A percentile compares a stretch with the other conserved stretches of the same genome.
Conservation (phyloP, 2,329 filamentous ascomycete species). For the Lachnellula hyalina region DNA sequence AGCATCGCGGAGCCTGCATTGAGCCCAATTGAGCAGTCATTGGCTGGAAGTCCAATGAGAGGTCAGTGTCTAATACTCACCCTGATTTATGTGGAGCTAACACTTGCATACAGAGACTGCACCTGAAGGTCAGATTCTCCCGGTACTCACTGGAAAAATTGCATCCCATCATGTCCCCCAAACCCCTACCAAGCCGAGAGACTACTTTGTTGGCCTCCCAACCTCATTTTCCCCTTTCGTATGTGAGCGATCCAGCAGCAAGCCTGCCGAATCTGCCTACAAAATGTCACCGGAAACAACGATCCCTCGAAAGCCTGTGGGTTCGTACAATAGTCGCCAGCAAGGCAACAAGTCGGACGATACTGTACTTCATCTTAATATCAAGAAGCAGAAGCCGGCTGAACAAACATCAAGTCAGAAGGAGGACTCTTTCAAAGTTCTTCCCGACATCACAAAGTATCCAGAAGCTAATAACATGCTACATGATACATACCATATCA, state of each 20-base stretch:
- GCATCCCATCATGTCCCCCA: constrained; percentile 8
- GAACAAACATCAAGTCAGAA: no score
- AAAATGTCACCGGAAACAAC: neutral
- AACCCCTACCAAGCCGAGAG: constrained; percentile 1
- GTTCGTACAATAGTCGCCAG: constrained; percentile 9
- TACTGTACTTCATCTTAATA: constrained; percentile 35
- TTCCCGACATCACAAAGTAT: constrained; percentile 26
- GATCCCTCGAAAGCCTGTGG: constrained; percentile 12
- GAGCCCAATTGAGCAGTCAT: constrained; percentile 19
- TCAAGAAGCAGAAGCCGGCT: no score
- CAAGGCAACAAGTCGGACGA: constrained; percentile 28
- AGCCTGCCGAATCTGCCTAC: neutral
- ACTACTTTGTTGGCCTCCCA: constrained; percentile 14
- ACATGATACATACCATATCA: no score
- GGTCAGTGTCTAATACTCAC: constrained; percentile 33
- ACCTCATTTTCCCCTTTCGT: constrained; percentile 9
- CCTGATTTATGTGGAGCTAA: constrained; percentile 18
- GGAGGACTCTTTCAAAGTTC: no score
- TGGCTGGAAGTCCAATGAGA: constrained; percentile 9
- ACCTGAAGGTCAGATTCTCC: constrained; percentile 15
- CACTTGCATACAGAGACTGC: constrained; percentile 6
- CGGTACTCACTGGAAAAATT: constrained; percentile 14
- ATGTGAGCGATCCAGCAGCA: neutral
- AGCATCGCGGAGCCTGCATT: constrained; percentile 41
- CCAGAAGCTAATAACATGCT: no score